Percentiles rank a stretch among this genome's conserved stretches.
phyloP scores from a whole-genome alignment of 768 basidiomycete genomes.

The Collybiopsis confluens region DNA sequence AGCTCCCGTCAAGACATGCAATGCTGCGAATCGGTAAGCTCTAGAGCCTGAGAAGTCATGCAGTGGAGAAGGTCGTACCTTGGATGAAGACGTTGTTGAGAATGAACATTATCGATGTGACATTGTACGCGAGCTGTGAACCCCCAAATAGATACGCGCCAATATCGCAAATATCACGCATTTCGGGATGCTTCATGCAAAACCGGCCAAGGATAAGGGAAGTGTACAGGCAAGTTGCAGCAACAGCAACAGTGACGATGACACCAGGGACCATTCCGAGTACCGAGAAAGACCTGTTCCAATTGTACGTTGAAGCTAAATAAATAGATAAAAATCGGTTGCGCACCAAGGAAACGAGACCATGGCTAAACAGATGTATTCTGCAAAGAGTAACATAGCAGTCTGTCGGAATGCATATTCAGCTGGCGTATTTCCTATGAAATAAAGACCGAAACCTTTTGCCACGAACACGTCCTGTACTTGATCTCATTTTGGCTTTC shows the following conservation, averaged over 20 bases:
- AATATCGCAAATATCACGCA: constrained; percentile 49
- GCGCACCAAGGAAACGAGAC: constrained; percentile 33
- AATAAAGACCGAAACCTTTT: no score
- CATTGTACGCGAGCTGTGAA: constrained; percentile 42
- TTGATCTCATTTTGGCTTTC: constrained; percentile 30
- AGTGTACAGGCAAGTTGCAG: constrained; percentile 38
- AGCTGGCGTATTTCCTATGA: not conserved
- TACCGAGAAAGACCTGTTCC: constrained; percentile 37
- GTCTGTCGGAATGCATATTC: constrained; percentile 22
- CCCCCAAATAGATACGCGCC: constrained; percentile 43
- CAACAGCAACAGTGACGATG: constrained; percentile 35
- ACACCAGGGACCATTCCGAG: constrained; percentile 40
- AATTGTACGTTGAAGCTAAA: not conserved
- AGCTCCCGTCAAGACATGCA: constrained; percentile 43
- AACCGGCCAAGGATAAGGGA: constrained; percentile 45
- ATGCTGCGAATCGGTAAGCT: constrained; percentile 19
- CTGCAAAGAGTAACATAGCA: constrained; percentile 39
- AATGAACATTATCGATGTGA: constrained; percentile 48
- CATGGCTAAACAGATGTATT: constrained; percentile 42
- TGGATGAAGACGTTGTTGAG: constrained; percentile 55
- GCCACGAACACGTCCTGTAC: constrained; percentile 42
- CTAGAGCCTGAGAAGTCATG: not conserved
- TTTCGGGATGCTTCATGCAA: constrained; percentile 44
- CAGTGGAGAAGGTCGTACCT: constrained; percentile 22
- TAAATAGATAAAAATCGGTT: not conserved